Conservation (phyloP, 2,329 filamentous ascomycete species). For the Penicillium occitanis region DNA sequence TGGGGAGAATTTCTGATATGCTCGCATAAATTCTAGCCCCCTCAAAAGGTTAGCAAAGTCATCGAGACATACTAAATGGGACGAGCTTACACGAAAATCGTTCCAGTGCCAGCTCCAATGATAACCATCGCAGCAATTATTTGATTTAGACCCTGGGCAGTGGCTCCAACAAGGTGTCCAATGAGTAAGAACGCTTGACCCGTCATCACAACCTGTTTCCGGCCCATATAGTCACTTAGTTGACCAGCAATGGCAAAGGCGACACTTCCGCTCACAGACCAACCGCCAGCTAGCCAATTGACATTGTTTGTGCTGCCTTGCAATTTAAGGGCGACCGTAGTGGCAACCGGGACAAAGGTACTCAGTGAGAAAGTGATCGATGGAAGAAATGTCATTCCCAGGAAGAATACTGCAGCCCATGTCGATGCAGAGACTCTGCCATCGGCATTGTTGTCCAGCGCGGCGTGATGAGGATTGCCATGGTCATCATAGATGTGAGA, state of each 20-base stretch:
- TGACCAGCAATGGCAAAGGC: slow-evolving; percentile 14
- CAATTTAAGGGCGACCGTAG: neutral
- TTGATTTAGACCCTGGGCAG: neutral
- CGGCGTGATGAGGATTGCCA: neutral
- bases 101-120: neutral
- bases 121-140: neutral
- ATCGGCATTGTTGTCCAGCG: neutral
- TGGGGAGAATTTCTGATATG: neutral
- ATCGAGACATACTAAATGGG: neutral
- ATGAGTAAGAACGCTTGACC: neutral
- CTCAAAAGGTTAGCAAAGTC: neutral
- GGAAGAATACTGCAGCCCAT: neutral
- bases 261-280: slow-evolving; percentile 6
- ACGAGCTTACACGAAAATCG: neutral
- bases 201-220: neutral
- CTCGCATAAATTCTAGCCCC: neutral
- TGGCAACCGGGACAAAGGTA: neutral
- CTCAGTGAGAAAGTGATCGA: neutral
- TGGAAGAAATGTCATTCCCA: neutral
- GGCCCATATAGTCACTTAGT: slow-evolving; percentile 11
- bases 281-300: neutral
- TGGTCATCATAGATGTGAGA: neutral
- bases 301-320: neutral
- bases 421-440: neutral
- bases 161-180: neutral